phyloP scores from a whole-genome alignment of 164 flowering plant species.

The Umbellularia californica region DNA sequence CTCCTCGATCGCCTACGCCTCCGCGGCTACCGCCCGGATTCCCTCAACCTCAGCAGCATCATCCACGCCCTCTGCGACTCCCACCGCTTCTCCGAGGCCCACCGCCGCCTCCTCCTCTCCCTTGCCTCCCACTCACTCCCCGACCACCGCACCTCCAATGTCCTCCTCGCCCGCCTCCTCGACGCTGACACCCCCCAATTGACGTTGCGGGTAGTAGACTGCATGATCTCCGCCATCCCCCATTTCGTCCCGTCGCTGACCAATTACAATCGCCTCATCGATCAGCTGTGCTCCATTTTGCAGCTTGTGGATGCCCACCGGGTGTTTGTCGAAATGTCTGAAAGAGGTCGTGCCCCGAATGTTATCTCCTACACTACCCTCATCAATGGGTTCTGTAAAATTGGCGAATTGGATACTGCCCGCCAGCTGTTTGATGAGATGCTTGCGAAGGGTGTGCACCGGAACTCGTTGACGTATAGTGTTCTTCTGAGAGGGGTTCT shows the following conservation, averaged over 20 bases:
- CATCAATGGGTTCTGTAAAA: conserved; percentile 51
- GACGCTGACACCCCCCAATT: conserved; percentile 35
- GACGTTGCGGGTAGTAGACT: conserved; percentile 34
- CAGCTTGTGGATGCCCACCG: conserved; percentile 38
- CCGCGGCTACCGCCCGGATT: conserved; percentile 53
- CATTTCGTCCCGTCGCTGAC: conserved; percentile 69
- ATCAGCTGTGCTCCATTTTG: conserved; percentile 44
- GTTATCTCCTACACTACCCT: conserved; percentile 68
- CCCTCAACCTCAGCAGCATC: conserved; percentile 64
- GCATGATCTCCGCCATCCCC: conserved; percentile 40
- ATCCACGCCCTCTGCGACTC: conserved; percentile 71
- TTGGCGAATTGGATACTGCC: conserved; percentile 52
- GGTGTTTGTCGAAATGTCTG: conserved; percentile 54
- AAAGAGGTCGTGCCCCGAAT: conserved; percentile 55
- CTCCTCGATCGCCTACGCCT: conserved; percentile 58
- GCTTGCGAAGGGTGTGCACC: conserved; percentile 41
- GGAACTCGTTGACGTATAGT: conserved; percentile 75
- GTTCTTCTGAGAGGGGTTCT: conserved; percentile 59
- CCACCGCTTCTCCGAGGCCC: conserved; percentile 71
- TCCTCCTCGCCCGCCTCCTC: conserved; percentile 72
- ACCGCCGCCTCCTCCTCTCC: conserved; percentile 42
- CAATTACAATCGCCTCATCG: conserved; percentile 70
- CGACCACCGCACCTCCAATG: conserved; percentile 79
- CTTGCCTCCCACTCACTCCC: conserved; percentile 42
- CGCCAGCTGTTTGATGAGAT: conserved; percentile 74